Conservation (phyloP, 495 filamentous ascomycete species). For the Penicillium chermesinum region DNA sequence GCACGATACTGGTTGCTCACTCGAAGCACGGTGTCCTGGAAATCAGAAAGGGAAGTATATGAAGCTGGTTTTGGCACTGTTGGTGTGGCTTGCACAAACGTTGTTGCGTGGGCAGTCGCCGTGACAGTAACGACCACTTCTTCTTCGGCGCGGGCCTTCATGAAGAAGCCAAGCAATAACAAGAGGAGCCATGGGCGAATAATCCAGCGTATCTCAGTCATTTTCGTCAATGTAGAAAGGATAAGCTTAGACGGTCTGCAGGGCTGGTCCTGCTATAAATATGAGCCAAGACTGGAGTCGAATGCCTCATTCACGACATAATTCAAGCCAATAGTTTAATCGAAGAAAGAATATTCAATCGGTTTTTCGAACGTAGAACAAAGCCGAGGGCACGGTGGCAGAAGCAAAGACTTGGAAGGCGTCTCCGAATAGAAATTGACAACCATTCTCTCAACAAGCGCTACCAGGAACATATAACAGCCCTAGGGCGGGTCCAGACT, state of each 20-base stretch:
- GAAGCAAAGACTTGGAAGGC: not conserved
- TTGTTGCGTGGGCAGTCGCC: conserved; percentile 17
- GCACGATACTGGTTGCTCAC: conserved; percentile 63
- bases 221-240: too few species aligned
- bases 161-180: not conserved
- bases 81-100: conserved; percentile 20
- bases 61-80: conserved; percentile 31
- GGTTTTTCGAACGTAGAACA: not conserved
- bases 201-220: not conserved
- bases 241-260: too few species aligned
- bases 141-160: conserved; percentile 2
- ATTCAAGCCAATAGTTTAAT: too few species aligned
- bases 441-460: not conserved
- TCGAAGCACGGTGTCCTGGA: conserved; percentile 57
- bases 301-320: not conserved
- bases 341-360: too few species aligned
- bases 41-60: conserved; percentile 45
- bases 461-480: not conserved
- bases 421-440: not conserved
- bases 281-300: not conserved
- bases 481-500: not conserved
- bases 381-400: not conserved
- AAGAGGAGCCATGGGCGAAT: not conserved
- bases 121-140: conserved; percentile 8
- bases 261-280: too few species aligned